These are phyloP conservation scores for Termitomyces sp. DNA, from an alignment of 768 basidiomycete species.

Conservation along the genomic window DNA sequence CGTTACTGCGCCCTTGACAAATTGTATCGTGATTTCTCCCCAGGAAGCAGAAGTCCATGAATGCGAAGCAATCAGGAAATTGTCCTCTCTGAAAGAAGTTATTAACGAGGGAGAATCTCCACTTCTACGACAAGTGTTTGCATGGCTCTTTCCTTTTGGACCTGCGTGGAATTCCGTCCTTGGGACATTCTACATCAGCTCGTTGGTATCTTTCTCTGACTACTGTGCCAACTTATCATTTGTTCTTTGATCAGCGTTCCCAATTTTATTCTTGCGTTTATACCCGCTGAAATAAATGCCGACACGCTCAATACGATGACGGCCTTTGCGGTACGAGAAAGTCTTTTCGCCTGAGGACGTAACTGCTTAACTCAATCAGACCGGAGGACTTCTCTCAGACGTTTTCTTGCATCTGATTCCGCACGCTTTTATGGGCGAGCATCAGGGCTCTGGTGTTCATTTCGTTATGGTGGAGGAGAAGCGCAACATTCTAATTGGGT, in stretches of 20 bases:
- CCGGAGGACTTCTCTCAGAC: conserved; percentile 88
- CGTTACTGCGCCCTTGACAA: background rate
- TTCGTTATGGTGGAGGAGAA: conserved; percentile 88
- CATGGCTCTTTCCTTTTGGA: conserved; percentile 82
- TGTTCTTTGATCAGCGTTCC: conserved; percentile 54
- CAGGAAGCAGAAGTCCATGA: conserved; percentile 37
- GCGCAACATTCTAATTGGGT: conserved; percentile 89
- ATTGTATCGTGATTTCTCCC: background rate
- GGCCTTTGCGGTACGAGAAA: conserved; percentile 71
- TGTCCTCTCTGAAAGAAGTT: conserved; percentile 55
- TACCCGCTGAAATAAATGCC: conserved; percentile 80
- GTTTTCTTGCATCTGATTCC: conserved; percentile 91
- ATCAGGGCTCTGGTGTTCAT: conserved; percentile 64
- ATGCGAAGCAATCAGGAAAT: conserved; percentile 34
- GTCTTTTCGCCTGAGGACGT: conserved; percentile 1
- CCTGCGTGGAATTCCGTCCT: conserved; percentile 87
- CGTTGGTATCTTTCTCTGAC: conserved; percentile 46
- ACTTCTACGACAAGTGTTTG: conserved; percentile 74
- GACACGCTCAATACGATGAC: conserved; percentile 92
- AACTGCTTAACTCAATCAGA: conserved; percentile 33
- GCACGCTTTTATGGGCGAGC: conserved; percentile 88
- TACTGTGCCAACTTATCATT: conserved; percentile 7
- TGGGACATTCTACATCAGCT: conserved; percentile 95
- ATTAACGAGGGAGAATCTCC: conserved; percentile 65
- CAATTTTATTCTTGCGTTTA: conserved; percentile 93